Percentiles rank a stretch among this genome's conserved stretches.
Evolutionary conservation across 1,284 basidiomycete genomes (phyloP).

Genomic region (Ceratobasidium sp.): DNA sequence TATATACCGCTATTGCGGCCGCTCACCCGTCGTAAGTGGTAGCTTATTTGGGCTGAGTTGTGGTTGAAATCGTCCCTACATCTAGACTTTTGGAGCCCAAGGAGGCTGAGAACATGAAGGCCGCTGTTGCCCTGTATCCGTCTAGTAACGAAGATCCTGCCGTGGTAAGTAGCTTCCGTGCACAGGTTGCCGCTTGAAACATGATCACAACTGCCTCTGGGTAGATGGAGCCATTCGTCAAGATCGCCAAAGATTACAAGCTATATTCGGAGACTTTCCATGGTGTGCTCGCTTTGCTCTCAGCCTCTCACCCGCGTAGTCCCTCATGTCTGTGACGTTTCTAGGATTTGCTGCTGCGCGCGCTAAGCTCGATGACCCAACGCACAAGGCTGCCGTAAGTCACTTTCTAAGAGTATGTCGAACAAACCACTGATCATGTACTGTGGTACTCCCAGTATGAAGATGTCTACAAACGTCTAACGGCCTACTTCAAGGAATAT

Average conservation of each 20-base stretch:
- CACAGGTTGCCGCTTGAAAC: too few relatives aligned
- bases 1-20: conserved; percentile 15
- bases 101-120: conserved; percentile 30
- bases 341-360: conserved; percentile 33
- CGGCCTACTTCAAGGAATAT: conserved; percentile 21
- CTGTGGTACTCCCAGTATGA: conserved; percentile 15
- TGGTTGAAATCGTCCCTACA: background rate
- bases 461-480: conserved; percentile 26
- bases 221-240: conserved; percentile 34
- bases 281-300: background rate
- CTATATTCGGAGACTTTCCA: conserved; percentile 18
- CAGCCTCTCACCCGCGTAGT: background rate
- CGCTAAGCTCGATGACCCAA: conserved; percentile 21
- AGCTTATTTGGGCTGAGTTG: background rate
- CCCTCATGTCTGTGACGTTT: background rate
- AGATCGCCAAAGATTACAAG: conserved; percentile 39
- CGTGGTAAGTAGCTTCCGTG: conserved; percentile 2
- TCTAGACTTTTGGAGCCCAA: conserved; percentile 8
- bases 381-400: conserved; percentile 27
- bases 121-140: conserved; percentile 7
- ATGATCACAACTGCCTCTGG: too few relatives aligned
- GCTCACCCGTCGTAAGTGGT: conserved; percentile 24
- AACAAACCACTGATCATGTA: background rate
- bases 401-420: background rate
- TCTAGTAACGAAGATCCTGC: conserved; percentile 5